A percentile compares a stretch with the other conserved stretches of the same genome.
Conservation (phyloP, 106 monocot species). For the Narthecium ossifragum region DNA sequence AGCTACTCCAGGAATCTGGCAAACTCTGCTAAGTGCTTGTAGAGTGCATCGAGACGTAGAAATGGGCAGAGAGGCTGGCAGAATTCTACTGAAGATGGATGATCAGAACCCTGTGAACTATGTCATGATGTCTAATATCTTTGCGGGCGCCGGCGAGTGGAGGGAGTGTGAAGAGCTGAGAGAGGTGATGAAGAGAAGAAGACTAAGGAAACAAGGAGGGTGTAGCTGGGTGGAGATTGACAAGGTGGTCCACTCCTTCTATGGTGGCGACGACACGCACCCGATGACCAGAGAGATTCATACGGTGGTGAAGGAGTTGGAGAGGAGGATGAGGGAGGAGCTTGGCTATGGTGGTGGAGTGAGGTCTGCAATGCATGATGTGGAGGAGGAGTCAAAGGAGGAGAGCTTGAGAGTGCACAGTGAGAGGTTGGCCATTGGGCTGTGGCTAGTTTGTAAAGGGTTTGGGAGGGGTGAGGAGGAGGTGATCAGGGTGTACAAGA, state of each 20-base stretch:
- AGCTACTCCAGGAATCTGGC: constrained; percentile 34
- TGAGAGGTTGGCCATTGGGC: constrained; percentile 42
- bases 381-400: constrained; percentile 42
- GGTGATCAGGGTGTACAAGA: constrained; percentile 27
- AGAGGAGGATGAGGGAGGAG: constrained; percentile 31
- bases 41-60: constrained; percentile 29
- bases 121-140: constrained; percentile 42
- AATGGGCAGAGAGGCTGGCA: constrained; percentile 27
- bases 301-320: constrained; percentile 15
- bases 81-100: constrained; percentile 27
- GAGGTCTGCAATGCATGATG: constrained; percentile 31
- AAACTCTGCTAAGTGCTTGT: constrained; percentile 47
- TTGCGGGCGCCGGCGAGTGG: constrained; percentile 33
- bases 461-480: background rate
- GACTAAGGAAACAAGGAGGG: constrained; percentile 46
- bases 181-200: constrained; percentile 27
- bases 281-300: constrained; percentile 20
- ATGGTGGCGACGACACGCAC: constrained; percentile 33
- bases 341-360: constrained; percentile 15
- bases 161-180: constrained; percentile 32
- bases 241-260: constrained; percentile 38
- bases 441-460: constrained; percentile 16
- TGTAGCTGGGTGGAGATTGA: constrained; percentile 43
- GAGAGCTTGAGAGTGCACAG: constrained; percentile 33
- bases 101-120: constrained; percentile 36